Percentiles rank a stretch among this genome's conserved stretches.
phyloP scores from a whole-genome alignment of 75 land plant species.

The Pinus tabuliformis region DNA sequence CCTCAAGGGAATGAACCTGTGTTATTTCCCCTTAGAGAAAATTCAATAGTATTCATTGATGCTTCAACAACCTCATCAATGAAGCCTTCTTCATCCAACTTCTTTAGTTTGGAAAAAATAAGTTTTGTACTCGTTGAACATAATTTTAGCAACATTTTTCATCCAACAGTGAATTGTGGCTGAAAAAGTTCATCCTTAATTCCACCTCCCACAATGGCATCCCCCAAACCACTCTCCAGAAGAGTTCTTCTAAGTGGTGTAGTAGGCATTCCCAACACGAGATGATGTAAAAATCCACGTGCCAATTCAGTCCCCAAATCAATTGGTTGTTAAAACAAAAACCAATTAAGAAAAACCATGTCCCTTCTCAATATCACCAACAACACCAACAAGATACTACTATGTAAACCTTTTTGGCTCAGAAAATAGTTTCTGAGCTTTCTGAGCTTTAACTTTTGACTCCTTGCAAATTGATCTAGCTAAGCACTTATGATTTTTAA shows the following conservation, averaged over 20 bases:
- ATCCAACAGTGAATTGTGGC: slow-evolving; percentile 93
- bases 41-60: slow-evolving; percentile 98
- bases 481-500: no score
- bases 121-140: slow-evolving; percentile 73
- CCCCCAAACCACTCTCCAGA: slow-evolving; percentile 93
- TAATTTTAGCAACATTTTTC: slow-evolving; percentile 85
- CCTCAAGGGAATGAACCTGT: slow-evolving; percentile 98
- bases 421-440: slow-evolving; percentile 69
- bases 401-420: slow-evolving; percentile 78
- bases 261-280: slow-evolving; percentile 96
- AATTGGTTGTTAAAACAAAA: slow-evolving; percentile 77
- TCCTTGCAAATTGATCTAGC: no score
- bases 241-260: slow-evolving; percentile 85
- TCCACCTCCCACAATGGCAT: slow-evolving; percentile 93
- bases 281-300: slow-evolving; percentile 91
- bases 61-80: slow-evolving; percentile 89
- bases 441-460: no score
- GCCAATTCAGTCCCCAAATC: slow-evolving; percentile 91
- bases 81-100: slow-evolving; percentile 88
- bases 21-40: slow-evolving; percentile 95
- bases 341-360: slow-evolving; percentile 97
- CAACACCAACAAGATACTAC: slow-evolving; percentile 90
- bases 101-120: slow-evolving; percentile 59
- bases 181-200: slow-evolving; percentile 93
- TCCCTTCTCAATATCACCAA: slow-evolving; percentile 71